Conservation (phyloP, 1,284 basidiomycete genomes). For the Cerrena zonata region DNA sequence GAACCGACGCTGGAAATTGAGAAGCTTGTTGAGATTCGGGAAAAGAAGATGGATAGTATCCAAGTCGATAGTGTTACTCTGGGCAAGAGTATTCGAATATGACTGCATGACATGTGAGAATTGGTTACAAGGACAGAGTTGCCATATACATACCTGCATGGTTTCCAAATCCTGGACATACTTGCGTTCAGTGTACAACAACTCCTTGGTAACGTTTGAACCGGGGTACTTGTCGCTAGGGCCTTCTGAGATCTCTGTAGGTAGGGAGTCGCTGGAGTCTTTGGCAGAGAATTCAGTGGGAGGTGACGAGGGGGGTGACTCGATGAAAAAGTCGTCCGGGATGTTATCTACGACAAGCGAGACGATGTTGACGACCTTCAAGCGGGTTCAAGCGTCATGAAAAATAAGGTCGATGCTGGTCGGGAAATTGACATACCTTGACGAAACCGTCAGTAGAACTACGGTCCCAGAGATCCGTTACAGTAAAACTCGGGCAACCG, state of each 20-base stretch:
- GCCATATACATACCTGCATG: slow-evolving; percentile 72
- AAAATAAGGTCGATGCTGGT: slow-evolving; percentile 1
- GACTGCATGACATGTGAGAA: slow-evolving; percentile 41
- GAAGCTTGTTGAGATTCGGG: slow-evolving; percentile 89
- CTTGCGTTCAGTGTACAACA: slow-evolving; percentile 92
- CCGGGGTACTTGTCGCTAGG: slow-evolving; percentile 57
- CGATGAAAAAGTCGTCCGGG: slow-evolving; percentile 66
- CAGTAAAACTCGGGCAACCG: slow-evolving; percentile 71
- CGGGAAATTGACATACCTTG: slow-evolving; percentile 63
- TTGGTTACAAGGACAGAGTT: not conserved
- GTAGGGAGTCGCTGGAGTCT: slow-evolving; percentile 56
- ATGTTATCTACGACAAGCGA: slow-evolving; percentile 78
- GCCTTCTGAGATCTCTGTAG: slow-evolving; percentile 31
- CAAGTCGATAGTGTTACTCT: slow-evolving; percentile 81
- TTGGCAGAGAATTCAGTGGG: slow-evolving; percentile 45
- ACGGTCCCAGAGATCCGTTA: slow-evolving; percentile 84
- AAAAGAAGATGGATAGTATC: slow-evolving; percentile 95
- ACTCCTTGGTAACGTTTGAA: slow-evolving; percentile 77
- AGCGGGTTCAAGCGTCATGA: slow-evolving; percentile 1
- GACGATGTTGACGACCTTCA: slow-evolving; percentile 88
- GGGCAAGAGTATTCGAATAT: slow-evolving; percentile 76
- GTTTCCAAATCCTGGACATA: slow-evolving; percentile 97
- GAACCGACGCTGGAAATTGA: slow-evolving; percentile 96
- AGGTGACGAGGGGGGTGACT: slow-evolving; percentile 57
- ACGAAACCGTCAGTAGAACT: slow-evolving; percentile 92